phyloP scores from a whole-genome alignment of 23 red algal genomes.

The Gracilariopsis chorda region DNA sequence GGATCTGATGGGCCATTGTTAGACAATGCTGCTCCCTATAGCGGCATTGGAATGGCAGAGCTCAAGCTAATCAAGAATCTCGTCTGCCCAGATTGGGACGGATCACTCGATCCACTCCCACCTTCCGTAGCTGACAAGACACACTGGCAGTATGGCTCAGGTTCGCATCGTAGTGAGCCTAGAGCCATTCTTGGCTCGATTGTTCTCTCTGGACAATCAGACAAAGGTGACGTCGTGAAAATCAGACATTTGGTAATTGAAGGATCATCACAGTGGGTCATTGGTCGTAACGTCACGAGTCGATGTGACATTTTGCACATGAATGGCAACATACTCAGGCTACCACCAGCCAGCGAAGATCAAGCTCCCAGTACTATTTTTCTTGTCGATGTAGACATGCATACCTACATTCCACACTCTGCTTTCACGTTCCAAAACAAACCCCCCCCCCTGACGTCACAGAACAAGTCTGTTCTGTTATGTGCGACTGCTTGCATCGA shows the following conservation, averaged over 20 bases:
- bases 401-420: conserved; percentile 4
- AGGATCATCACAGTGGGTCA: conserved; percentile 29
- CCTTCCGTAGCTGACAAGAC: not conserved
- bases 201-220: not conserved
- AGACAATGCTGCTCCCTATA: conserved; percentile 32
- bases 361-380: not conserved
- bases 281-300: conserved; percentile 25
- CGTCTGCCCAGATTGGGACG: conserved; percentile 20
- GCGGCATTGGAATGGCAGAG: conserved; percentile 8
- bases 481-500: not conserved
- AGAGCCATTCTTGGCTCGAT: not conserved
- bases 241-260: conserved; percentile 48
- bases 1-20: not conserved
- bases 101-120: not conserved
- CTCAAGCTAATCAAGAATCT: not conserved
- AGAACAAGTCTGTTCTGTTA: not conserved
- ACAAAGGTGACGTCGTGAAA: not conserved
- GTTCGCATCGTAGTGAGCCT: not conserved
- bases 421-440: not conserved
- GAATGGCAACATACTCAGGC: not conserved
- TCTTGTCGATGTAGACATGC: not conserved
- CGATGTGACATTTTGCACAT: conserved; percentile 3
- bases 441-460: not conserved
- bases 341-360: not conserved
- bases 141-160: conserved; percentile 40